Conservation (phyloP, 192 early-diverging fungal species). For the Podila epicladia region DNA sequence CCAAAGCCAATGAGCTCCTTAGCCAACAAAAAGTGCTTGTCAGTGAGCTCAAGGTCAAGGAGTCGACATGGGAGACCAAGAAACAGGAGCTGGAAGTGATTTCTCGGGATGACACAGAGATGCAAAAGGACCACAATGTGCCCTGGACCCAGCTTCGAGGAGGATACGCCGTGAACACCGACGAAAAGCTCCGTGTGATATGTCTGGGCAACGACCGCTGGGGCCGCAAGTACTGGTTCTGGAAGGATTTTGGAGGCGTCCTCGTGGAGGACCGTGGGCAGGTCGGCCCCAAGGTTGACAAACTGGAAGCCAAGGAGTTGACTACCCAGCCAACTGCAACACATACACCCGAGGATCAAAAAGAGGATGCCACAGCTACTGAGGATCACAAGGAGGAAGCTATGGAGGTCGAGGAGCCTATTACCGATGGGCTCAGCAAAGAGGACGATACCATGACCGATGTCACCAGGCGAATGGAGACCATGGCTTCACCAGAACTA, state of each 20-base stretch:
- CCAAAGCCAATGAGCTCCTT: conserved; percentile 21
- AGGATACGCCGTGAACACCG: conserved; percentile 34
- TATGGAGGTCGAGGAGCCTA: neutral
- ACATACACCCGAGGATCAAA: neutral
- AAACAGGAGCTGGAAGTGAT: conserved; percentile 32
- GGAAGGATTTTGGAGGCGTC: conserved; percentile 46
- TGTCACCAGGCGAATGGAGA: conserved; percentile 36
- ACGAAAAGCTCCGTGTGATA: conserved; percentile 33
- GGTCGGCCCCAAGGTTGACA: conserved; percentile 11
- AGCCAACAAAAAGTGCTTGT: conserved; percentile 32
- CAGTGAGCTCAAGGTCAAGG: conserved; percentile 28
- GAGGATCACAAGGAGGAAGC: neutral
- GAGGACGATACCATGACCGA: conserved; percentile 10
- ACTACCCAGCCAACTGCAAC: too few relatives aligned
- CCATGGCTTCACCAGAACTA: conserved; percentile 31
- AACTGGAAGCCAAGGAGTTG: neutral
- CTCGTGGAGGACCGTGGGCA: conserved; percentile 41
- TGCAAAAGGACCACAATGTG: conserved; percentile 46
- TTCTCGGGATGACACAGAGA: conserved; percentile 23
- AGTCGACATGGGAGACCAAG: conserved; percentile 43
- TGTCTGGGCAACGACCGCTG: conserved; percentile 43
- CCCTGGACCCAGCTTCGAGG: conserved; percentile 39
- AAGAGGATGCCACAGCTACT: too few relatives aligned
- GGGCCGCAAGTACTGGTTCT: conserved; percentile 52
- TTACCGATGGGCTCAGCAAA: too few relatives aligned